Evolutionary conservation across 768 basidiomycete genomes (phyloP).

Genomic region (Ramaria rubella): DNA sequence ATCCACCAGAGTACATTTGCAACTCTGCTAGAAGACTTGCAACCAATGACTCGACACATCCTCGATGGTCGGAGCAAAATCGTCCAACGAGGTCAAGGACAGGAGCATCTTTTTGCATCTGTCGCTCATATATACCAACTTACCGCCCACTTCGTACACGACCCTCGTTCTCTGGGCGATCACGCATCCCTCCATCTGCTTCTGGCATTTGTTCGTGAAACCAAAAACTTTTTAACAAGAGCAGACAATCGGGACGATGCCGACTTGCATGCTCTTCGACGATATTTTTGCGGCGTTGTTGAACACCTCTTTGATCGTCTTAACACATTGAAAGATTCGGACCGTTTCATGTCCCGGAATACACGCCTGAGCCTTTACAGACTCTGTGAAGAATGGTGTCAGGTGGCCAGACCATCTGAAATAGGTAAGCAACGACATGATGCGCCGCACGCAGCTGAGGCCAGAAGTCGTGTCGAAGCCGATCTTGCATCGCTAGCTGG

Average conservation of each 20-base stretch:
- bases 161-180: conserved; percentile 60
- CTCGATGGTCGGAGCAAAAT: conserved; percentile 68
- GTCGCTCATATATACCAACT: conserved; percentile 86
- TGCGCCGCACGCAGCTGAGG: background rate
- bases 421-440: conserved; percentile 51
- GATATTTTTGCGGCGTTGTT: conserved; percentile 87
- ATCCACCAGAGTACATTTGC: conserved; percentile 74
- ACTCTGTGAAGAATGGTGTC: conserved; percentile 91
- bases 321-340: conserved; percentile 61
- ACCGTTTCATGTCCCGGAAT: conserved; percentile 67
- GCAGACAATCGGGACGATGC: conserved; percentile 69
- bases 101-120: conserved; percentile 76
- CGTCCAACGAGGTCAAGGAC: conserved; percentile 56
- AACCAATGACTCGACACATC: conserved; percentile 72
- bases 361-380: conserved; percentile 76
- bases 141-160: conserved; percentile 69
- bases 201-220: conserved; percentile 80
- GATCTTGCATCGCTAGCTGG: conserved; percentile 70
- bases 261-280: conserved; percentile 71
- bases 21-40: conserved; percentile 78
- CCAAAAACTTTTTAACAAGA: conserved; percentile 67
- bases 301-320: conserved; percentile 80
- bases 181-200: conserved; percentile 72
- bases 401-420: conserved; percentile 71
- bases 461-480: conserved; percentile 42